These are phyloP conservation scores for Alternaria sp. DNA, from an alignment of 2,329 filamentous ascomycete genomes.

Conservation along the genomic window DNA sequence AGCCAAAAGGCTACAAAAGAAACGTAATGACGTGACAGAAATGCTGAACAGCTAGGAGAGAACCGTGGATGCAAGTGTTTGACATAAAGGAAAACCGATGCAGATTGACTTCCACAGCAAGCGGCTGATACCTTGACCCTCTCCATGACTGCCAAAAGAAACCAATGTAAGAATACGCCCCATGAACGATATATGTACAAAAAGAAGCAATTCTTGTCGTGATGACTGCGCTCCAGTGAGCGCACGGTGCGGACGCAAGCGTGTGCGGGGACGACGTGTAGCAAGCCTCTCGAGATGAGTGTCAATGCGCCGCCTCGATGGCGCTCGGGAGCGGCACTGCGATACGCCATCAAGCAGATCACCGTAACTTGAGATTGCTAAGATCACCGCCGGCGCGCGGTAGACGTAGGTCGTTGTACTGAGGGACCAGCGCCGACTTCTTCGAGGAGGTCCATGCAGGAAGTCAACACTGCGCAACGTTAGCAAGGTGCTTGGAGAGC, in stretches of 20 bases:
- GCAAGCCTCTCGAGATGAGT: slow-evolving; percentile 20
- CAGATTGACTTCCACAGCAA: slow-evolving; percentile 22
- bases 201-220: slow-evolving; percentile 24
- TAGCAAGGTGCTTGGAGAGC: slow-evolving; percentile 9
- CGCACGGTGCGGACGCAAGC: slow-evolving; percentile 23
- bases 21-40: slow-evolving; percentile 19
- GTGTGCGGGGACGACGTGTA: slow-evolving; percentile 11
- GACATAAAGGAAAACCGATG: slow-evolving; percentile 22
- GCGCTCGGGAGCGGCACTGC: slow-evolving; percentile 23
- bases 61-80: slow-evolving; percentile 15
- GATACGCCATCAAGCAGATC: slow-evolving; percentile 24
- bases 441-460: slow-evolving; percentile 64
- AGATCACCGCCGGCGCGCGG: slow-evolving; percentile 47
- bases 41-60: slow-evolving; percentile 4
- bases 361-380: slow-evolving; percentile 13
- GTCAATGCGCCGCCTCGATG: slow-evolving; percentile 26
- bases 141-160: slow-evolving; percentile 25
- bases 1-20: slow-evolving; percentile 28
- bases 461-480: slow-evolving; percentile 57
- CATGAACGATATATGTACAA: slow-evolving; percentile 41
- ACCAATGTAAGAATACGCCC: slow-evolving; percentile 24
- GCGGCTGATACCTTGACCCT: slow-evolving; percentile 21
- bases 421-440: slow-evolving; percentile 46
- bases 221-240: slow-evolving; percentile 13
- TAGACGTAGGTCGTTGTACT: slow-evolving; percentile 42